These are phyloP conservation scores for Phragmites australis DNA, from an alignment of 176 grass and related monocot genomes.

Conservation along the genomic window DNA sequence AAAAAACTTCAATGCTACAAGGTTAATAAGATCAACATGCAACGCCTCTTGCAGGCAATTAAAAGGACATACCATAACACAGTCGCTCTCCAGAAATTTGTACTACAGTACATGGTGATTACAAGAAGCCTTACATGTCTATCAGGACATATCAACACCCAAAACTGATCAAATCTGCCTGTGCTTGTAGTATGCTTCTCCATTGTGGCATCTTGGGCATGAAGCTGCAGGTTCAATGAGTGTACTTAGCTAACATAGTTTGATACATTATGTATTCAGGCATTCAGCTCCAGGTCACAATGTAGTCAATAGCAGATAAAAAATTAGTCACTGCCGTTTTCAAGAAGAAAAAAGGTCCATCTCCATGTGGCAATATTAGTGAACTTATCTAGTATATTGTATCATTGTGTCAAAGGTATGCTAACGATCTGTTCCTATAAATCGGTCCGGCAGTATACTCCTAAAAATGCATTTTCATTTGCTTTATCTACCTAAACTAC, in stretches of 20 bases:
- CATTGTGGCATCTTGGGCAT: conserved; percentile 59
- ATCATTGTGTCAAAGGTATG: no score
- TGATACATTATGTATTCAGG: conserved; percentile 3
- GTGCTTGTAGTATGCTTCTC: conserved; percentile 63
- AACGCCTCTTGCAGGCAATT: neutral
- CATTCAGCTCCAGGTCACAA: neutral
- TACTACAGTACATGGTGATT: neutral
- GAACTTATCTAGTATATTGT: neutral
- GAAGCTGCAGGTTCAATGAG: conserved; percentile 45
- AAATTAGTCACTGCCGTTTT: neutral
- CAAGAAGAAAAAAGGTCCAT: neutral
- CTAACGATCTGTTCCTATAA: neutral
- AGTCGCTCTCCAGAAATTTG: neutral
- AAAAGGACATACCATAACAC: neutral
- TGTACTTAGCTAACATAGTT: neutral
- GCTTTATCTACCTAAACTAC: neutral
- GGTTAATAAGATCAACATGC: neutral
- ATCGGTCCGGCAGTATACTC: neutral
- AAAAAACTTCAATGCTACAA: neutral
- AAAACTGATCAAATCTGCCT: conserved; percentile 54
- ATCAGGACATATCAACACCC: neutral
- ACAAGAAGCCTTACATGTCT: conserved; percentile 2
- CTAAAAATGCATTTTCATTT: neutral
- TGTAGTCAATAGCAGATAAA: neutral
- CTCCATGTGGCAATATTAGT: neutral